Evolutionary conservation across 306 rosid genomes (phyloP).

Genomic region (Elaeagnus macrophylla): DNA sequence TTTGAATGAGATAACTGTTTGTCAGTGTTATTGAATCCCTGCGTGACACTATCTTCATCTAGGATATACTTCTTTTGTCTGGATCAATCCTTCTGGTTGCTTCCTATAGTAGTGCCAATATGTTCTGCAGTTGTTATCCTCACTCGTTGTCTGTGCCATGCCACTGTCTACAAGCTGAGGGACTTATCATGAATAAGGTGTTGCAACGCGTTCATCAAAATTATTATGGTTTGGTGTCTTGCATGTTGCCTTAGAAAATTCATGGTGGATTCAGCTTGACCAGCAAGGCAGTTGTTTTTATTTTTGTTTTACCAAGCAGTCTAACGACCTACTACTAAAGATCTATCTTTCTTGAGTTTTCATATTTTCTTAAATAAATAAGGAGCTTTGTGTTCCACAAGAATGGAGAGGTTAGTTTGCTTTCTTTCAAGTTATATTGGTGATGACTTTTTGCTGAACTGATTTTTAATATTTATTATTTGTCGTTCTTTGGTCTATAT

Average conservation of each 20-base stretch:
- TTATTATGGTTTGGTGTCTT: constrained; percentile 44
- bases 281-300: constrained; percentile 28
- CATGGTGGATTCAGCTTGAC: constrained; percentile 55
- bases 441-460: no score
- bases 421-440: neutral
- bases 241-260: constrained; percentile 48
- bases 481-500: neutral
- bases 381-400: constrained; percentile 44
- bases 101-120: constrained; percentile 38
- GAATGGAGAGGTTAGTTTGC: constrained; percentile 81
- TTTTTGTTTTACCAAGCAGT: constrained; percentile 30
- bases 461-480: neutral
- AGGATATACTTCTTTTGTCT: constrained; percentile 26
- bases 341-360: constrained; percentile 48
- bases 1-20: constrained; percentile 48
- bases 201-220: constrained; percentile 58
- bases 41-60: constrained; percentile 30
- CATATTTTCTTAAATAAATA: constrained; percentile 57
- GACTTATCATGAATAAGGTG: constrained; percentile 58
- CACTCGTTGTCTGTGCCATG: constrained; percentile 27
- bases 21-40: constrained; percentile 25
- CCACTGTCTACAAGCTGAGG: constrained; percentile 30
- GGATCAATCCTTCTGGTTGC: constrained; percentile 29
- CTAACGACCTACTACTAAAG: constrained; percentile 40
- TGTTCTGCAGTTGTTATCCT: constrained; percentile 46